These are phyloP conservation scores for Takashimella koratensis DNA, from an alignment of 1,284 basidiomycete genomes.

Conservation along the genomic window DNA sequence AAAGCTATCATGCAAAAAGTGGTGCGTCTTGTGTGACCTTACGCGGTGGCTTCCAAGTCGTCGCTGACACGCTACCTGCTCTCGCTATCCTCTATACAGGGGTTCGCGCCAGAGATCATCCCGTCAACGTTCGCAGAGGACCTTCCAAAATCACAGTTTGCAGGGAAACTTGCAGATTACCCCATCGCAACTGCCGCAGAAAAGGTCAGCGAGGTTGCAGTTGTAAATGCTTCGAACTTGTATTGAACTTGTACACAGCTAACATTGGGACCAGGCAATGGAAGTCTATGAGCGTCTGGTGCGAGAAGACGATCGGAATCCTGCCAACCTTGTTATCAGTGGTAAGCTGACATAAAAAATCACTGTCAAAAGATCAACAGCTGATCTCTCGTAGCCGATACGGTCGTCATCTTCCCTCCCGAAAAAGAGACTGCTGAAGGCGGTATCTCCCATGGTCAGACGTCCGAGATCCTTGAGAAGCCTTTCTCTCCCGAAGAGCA, in stretches of 20 bases:
- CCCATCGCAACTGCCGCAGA: conserved; percentile 87
- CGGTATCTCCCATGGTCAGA: conserved; percentile 30
- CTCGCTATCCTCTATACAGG: conserved; percentile 53
- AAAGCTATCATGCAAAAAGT: conserved; percentile 76
- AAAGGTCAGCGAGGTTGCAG: conserved; percentile 54
- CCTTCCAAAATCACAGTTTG: conserved; percentile 62
- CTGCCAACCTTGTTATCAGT: conserved; percentile 90
- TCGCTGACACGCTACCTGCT: not conserved
- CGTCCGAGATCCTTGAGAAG: conserved; percentile 67
- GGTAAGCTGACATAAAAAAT: too few relatives aligned
- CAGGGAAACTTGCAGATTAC: conserved; percentile 80
- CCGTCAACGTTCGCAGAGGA: conserved; percentile 86
- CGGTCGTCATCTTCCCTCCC: conserved; percentile 79
- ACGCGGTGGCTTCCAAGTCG: conserved; percentile 10
- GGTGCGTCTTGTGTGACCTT: conserved; percentile 55
- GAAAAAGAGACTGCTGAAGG: conserved; percentile 56
- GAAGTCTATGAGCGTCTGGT: conserved; percentile 88
- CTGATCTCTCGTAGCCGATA: too few relatives aligned
- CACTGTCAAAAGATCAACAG: too few relatives aligned
- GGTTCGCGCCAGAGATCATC: conserved; percentile 77
- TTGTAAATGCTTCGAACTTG: not conserved
- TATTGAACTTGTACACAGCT: too few relatives aligned
- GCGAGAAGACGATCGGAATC: conserved; percentile 65
- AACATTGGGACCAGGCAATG: conserved; percentile 59
- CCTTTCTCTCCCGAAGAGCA: conserved; percentile 77